Conservation (phyloP, 805 yeast species). For the Ogataea minuta region DNA sequence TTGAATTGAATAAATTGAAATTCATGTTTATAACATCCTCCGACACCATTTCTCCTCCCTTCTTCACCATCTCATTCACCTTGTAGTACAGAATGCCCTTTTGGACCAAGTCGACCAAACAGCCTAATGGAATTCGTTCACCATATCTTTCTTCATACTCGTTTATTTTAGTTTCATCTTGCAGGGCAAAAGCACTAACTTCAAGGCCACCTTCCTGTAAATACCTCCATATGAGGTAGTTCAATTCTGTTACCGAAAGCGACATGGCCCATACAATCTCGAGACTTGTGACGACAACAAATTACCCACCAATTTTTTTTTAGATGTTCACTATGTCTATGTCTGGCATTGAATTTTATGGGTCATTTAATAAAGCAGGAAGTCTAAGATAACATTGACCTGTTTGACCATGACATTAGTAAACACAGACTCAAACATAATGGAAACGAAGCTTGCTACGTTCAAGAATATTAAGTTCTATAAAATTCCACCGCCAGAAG, state of each 20-base stretch:
- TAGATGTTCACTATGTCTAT: not conserved
- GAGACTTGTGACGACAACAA: conserved; percentile 2
- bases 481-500: conserved; percentile 26
- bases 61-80: conserved; percentile 53
- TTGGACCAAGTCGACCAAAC: conserved; percentile 78
- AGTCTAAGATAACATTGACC: not conserved
- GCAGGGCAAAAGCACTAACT: conserved; percentile 75
- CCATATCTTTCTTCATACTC: conserved; percentile 52
- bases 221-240: conserved; percentile 90
- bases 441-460: conserved; percentile 23
- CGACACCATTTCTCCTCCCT: conserved; percentile 14
- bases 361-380: not conserved
- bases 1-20: conserved; percentile 54
- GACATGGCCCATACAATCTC: conserved; percentile 50
- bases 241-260: conserved; percentile 76
- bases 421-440: conserved; percentile 15
- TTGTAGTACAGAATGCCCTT: conserved; percentile 80
- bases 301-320: conserved; percentile 11
- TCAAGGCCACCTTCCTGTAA: conserved; percentile 82
- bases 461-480: conserved; percentile 28
- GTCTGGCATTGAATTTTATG: conserved; percentile 9
- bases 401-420: conserved; percentile 14
- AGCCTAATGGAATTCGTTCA: conserved; percentile 66
- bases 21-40: conserved; percentile 31
- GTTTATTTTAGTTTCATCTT: conserved; percentile 66